Base-by-base conservation (phyloP, 768 basidiomycete genomes). In the Boletus sp. region DNA sequence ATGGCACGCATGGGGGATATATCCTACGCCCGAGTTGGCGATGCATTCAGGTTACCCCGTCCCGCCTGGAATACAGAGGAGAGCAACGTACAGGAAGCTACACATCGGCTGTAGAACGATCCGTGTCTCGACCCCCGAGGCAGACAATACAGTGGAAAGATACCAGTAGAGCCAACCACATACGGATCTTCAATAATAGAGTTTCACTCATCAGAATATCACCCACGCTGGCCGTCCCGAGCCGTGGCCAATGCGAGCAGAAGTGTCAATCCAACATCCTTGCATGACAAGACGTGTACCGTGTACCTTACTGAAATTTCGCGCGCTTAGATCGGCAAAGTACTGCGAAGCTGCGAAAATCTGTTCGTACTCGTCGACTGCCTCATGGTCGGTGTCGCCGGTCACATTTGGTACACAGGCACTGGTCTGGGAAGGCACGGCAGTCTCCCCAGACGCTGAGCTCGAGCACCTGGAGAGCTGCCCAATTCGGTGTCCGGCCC, bases 1-100 rank as follows among this genome's bases (percentile, higher is more conserved):
- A 53, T 79, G 17, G 62, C 64, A 5, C 63, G 78, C 28, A 32
- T 78, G 60, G 78, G 78, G 11, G 78, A 75, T 53, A 75, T 73
- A 40, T 47, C 72, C 33, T 79, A 77, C 48, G 69, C 68, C 11
- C 62, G 69, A 1, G 49, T 71, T 1, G 70, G 70, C 3, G 68
- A 72, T 56, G 62, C 24, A 8, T 71, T 70, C 47, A 68, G 70
- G 59, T 15, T 72, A 40, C 36, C 62, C 12, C 64, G 68, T 2
- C 62, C 62, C 6, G 33, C 50, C 20, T 70, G 70, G 69, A 61
- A 47, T 15, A 39, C 47, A 18, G 69, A 64, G 32, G 54, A 65
- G 54, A 20, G 20, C 18, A 66, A 54, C 3, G 9, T 62, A 2
- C 18, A 46, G 20, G 50, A 64, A 4, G 55, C 15, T 18, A 5